Conservation (phyloP, 768 basidiomycete genomes). For the Floccularia luteovirens region DNA sequence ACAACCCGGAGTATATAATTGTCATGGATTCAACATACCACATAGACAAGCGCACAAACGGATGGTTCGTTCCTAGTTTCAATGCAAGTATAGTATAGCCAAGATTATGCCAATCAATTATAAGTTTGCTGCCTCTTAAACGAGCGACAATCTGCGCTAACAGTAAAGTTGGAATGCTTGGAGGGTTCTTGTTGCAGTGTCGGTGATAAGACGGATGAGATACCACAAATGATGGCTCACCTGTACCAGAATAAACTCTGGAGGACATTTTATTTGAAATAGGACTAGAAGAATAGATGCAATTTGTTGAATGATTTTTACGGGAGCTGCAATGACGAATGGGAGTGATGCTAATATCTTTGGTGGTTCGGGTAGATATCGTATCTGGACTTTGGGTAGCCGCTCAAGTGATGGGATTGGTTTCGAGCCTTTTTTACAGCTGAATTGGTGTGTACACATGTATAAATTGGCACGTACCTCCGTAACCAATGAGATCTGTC, state of each 20-base stretch:
- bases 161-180: conserved; percentile 88
- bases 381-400: conserved; percentile 53
- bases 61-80: conserved; percentile 61
- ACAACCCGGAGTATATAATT: background rate
- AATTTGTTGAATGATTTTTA: conserved; percentile 74
- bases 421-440: conserved; percentile 50
- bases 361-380: conserved; percentile 64
- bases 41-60: conserved; percentile 67
- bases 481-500: conserved; percentile 81
- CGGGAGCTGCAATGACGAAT: conserved; percentile 66
- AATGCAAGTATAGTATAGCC: conserved; percentile 91
- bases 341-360: conserved; percentile 44
- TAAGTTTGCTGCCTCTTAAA: conserved; percentile 72
- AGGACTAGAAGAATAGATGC: conserved; percentile 50
- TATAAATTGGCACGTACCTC: conserved; percentile 40
- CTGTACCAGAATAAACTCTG: conserved; percentile 86
- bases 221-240: conserved; percentile 32
- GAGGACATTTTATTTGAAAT: conserved; percentile 52
- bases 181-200: conserved; percentile 67
- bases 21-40: conserved; percentile 35
- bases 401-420: conserved; percentile 69
- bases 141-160: conserved; percentile 70
- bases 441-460: background rate
- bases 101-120: conserved; percentile 99
- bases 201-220: background rate